Conservation (phyloP, 1,284 basidiomycete species). For the Takashimella koratensis region DNA sequence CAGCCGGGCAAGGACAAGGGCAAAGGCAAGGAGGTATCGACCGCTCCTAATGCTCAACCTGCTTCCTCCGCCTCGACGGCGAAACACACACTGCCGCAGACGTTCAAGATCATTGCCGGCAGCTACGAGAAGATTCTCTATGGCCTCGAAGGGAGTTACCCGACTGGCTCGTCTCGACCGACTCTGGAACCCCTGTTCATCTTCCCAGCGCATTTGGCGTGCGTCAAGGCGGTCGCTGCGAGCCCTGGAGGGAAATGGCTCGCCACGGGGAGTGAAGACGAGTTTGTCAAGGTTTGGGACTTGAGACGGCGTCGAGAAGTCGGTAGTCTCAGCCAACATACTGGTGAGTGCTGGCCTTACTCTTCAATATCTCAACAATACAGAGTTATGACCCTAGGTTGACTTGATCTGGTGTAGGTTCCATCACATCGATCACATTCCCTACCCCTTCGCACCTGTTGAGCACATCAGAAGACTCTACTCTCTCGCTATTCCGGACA, state of each 20-base stretch:
- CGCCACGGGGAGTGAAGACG: slow-evolving; percentile 89
- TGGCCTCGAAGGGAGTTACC: slow-evolving; percentile 67
- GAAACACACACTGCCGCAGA: slow-evolving; percentile 24
- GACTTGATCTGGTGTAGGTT: slow-evolving; percentile 56
- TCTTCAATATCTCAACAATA: background rate
- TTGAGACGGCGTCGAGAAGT: slow-evolving; percentile 83
- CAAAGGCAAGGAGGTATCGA: slow-evolving; percentile 19
- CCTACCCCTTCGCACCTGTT: slow-evolving; percentile 84
- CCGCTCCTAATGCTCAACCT: background rate
- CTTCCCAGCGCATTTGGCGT: slow-evolving; percentile 93
- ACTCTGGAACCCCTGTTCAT: slow-evolving; percentile 80
- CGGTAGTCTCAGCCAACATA: slow-evolving; percentile 85
- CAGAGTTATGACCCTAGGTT: background rate
- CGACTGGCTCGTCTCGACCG: slow-evolving; percentile 19
- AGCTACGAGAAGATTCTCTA: slow-evolving; percentile 95
- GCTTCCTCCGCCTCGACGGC: background rate
- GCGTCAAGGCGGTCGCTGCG: slow-evolving; percentile 81
- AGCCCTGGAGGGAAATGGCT: slow-evolving; percentile 93
- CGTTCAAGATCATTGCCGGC: slow-evolving; percentile 83
- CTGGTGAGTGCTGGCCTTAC: slow-evolving; percentile 59
- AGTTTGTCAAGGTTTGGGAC: slow-evolving; percentile 98
- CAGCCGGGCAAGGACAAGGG: slow-evolving; percentile 4
- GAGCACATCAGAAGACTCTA: slow-evolving; percentile 85
- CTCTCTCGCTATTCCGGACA: slow-evolving; percentile 82
- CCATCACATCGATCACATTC: slow-evolving; percentile 84